A percentile compares a stretch with the other conserved stretches of the same genome.
Conservation (phyloP, 2,329 filamentous ascomycete genomes). For the Fusarium aywerte region DNA sequence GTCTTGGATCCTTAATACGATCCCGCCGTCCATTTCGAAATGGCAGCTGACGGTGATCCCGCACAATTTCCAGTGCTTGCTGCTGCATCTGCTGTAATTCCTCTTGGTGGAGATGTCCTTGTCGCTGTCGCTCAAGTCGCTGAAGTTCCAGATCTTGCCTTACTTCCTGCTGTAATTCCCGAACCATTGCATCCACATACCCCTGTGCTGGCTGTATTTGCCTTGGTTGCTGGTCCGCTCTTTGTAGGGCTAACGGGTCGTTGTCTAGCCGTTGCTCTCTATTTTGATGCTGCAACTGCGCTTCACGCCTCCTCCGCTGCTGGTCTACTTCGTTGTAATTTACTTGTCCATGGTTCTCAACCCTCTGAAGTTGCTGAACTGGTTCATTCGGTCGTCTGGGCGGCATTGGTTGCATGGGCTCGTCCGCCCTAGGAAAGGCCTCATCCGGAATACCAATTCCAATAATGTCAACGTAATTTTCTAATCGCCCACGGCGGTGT, state of each 20-base stretch:
- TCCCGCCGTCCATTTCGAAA: neutral
- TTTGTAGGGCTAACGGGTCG: too few relatives aligned
- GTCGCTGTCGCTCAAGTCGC: neutral
- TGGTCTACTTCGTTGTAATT: too few relatives aligned
- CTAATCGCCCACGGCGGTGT: too few relatives aligned
- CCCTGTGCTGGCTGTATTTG: neutral
- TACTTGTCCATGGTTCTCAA: neutral
- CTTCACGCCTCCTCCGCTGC: too few relatives aligned
- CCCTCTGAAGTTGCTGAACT: neutral
- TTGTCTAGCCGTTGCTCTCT: too few relatives aligned
- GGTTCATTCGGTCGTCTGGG: neutral
- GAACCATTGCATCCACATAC: neutral
- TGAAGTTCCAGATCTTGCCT: neutral
- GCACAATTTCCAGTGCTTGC: neutral
- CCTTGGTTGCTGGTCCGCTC: too few relatives aligned
- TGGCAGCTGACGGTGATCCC: too few relatives aligned
- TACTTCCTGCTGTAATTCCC: neutral
- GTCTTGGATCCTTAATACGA: neutral
- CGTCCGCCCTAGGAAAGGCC: neutral
- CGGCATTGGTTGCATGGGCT: neutral
- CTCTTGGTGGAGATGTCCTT: neutral
- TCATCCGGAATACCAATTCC: neutral
- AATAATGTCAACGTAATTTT: too few relatives aligned
- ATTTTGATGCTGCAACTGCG: too few relatives aligned
- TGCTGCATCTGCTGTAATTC: neutral